Conservation (phyloP, 2,329 filamentous ascomycete species). For the Aspergillus carbonarius region DNA sequence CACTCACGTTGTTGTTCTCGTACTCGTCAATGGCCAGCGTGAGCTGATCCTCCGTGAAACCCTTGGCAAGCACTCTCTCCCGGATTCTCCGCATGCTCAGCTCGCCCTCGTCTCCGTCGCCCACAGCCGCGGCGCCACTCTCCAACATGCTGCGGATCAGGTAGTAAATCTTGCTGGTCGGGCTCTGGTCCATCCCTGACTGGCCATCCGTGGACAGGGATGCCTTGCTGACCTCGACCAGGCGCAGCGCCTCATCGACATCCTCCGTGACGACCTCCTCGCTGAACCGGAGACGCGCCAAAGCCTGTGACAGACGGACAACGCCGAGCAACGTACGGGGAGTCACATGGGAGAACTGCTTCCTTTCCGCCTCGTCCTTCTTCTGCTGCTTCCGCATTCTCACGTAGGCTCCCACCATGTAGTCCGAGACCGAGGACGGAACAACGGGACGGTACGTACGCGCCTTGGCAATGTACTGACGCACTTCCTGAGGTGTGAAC, state of each 20-base stretch:
- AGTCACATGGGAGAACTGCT: slow-evolving; percentile 91
- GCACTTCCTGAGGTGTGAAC: slow-evolving; percentile 89
- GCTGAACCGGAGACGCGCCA: slow-evolving; percentile 88
- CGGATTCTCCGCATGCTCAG: slow-evolving; percentile 84
- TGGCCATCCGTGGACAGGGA: slow-evolving; percentile 73
- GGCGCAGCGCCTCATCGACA: slow-evolving; percentile 88
- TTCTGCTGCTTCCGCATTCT: slow-evolving; percentile 90
- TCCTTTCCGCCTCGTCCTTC: slow-evolving; percentile 83
- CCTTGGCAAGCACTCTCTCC: slow-evolving; percentile 90
- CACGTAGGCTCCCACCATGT: slow-evolving; percentile 96
- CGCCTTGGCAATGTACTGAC: slow-evolving; percentile 92
- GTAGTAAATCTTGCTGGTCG: slow-evolving; percentile 90
- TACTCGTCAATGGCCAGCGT: slow-evolving; percentile 85
- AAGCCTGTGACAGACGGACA: slow-evolving; percentile 86
- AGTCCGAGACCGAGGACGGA: slow-evolving; percentile 82
- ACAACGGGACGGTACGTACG: slow-evolving; percentile 85
- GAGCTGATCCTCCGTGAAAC: slow-evolving; percentile 94
- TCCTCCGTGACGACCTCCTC: slow-evolving; percentile 84
- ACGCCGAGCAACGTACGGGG: slow-evolving; percentile 91
- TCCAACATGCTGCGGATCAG: slow-evolving; percentile 86
- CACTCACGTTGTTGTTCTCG: slow-evolving; percentile 80
- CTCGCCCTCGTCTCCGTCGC: slow-evolving; percentile 71
- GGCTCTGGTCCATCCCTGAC: slow-evolving; percentile 68
- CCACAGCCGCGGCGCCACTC: slow-evolving; percentile 74
- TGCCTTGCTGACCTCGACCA: slow-evolving; percentile 92